Evolutionary conservation across 2,329 filamentous ascomycete species (phyloP).

Genomic region (Fusarium humuli): DNA sequence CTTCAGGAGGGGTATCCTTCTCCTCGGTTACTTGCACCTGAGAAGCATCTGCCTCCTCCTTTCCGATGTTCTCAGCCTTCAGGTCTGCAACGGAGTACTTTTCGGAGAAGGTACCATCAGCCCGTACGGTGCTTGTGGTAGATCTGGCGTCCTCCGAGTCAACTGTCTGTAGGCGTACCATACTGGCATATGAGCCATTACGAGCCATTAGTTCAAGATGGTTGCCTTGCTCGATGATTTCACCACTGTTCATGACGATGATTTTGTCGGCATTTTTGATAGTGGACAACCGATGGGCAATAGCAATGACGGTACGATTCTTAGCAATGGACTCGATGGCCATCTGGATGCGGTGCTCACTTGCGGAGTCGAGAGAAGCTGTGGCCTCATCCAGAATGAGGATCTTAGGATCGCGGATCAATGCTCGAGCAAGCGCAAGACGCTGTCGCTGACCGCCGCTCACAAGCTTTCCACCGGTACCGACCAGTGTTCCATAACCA

Average conservation of each 20-base stretch:
- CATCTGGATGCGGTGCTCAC: constrained; percentile 65
- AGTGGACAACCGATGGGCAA: constrained; percentile 72
- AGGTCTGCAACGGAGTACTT: constrained; percentile 55
- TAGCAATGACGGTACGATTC: constrained; percentile 72
- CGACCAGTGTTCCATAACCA: constrained; percentile 66
- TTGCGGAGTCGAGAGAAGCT: constrained; percentile 68
- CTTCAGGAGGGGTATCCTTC: constrained; percentile 48
- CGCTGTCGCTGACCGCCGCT: constrained; percentile 72
- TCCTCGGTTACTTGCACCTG: constrained; percentile 49
- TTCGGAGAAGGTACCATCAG: constrained; percentile 57
- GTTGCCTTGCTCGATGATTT: constrained; percentile 72
- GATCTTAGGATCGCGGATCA: constrained; percentile 68
- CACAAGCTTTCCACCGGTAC: constrained; percentile 64
- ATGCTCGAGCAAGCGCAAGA: constrained; percentile 67
- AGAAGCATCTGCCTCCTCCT: constrained; percentile 55
- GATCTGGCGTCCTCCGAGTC: constrained; percentile 50
- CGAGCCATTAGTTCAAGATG: constrained; percentile 69
- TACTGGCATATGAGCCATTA: constrained; percentile 62
- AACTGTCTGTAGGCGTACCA: constrained; percentile 61
- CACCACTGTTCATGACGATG: constrained; percentile 71
- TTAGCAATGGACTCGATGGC: constrained; percentile 60
- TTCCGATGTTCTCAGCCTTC: constrained; percentile 49
- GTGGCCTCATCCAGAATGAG: constrained; percentile 73
- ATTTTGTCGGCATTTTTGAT: constrained; percentile 75
- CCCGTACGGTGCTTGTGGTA: constrained; percentile 48